Evolutionary conservation across 2,329 filamentous ascomycete species (phyloP).

Genomic region (Fusarium succisae): DNA sequence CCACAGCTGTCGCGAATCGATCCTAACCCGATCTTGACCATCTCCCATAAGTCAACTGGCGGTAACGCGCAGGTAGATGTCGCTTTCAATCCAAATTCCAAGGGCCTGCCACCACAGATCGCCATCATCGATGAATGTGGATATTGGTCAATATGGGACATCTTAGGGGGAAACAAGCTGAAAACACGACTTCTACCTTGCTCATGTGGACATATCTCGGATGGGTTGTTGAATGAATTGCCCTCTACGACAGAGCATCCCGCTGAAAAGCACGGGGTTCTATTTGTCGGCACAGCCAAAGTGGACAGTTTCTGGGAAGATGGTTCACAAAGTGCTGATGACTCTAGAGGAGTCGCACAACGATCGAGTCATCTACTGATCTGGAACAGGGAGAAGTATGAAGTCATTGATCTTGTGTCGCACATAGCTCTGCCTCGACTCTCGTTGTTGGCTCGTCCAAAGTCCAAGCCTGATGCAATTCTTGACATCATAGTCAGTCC

Average conservation of each 20-base stretch:
- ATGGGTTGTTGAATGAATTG: conserved; percentile 49
- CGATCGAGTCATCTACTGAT: conserved; percentile 45
- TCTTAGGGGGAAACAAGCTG: conserved; percentile 53
- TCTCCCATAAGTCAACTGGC: conserved; percentile 64
- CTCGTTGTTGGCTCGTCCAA: conserved; percentile 39
- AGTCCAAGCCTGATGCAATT: conserved; percentile 53
- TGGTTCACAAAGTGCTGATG: conserved; percentile 13
- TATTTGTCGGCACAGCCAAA: conserved; percentile 51
- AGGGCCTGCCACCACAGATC: conserved; percentile 65
- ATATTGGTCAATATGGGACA: conserved; percentile 74
- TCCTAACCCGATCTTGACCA: conserved; percentile 62
- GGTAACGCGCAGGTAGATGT: conserved; percentile 68
- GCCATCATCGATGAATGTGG: conserved; percentile 72
- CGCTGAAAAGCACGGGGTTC: conserved; percentile 53
- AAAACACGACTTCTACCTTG: conserved; percentile 48
- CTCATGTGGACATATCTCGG: conserved; percentile 56
- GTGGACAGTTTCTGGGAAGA: conserved; percentile 35
- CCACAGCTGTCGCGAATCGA: conserved; percentile 61
- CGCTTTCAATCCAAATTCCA: conserved; percentile 66
- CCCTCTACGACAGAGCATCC: conserved; percentile 44
- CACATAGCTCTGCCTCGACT: conserved; percentile 42
- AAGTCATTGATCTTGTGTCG: conserved; percentile 50
- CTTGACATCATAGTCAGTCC: conserved; percentile 65
- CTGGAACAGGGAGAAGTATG: conserved; percentile 50
- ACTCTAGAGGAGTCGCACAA: neutral